These are phyloP conservation scores for Evernia prunastri DNA, from an alignment of 495 filamentous ascomycete genomes.

Conservation along the genomic window DNA sequence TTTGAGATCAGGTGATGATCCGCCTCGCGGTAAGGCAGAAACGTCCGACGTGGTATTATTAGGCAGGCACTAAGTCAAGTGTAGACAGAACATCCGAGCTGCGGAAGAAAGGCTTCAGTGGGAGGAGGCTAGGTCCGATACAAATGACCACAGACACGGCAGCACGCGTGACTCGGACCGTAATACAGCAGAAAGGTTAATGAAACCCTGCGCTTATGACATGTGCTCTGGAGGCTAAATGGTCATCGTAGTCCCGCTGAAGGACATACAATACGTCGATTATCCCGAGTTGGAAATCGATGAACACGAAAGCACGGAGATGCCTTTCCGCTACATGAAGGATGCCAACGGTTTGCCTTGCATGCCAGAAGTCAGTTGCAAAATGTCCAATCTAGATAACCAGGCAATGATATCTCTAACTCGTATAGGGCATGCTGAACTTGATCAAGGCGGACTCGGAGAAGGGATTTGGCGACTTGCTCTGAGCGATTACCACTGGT, in stretches of 20 bases:
- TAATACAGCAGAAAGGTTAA: slow-evolving; percentile 75
- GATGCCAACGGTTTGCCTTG: slow-evolving; percentile 66
- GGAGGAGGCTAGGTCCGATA: slow-evolving; percentile 79
- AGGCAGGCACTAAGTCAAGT: slow-evolving; percentile 9
- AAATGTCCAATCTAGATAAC: neutral
- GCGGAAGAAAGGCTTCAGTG: slow-evolving; percentile 83
- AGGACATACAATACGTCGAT: slow-evolving; percentile 73
- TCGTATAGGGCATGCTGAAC: slow-evolving; percentile 76
- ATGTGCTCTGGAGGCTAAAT: slow-evolving; percentile 13
- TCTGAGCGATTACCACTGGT: slow-evolving; percentile 42
- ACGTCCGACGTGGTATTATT: neutral
- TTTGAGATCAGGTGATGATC: slow-evolving; percentile 71
- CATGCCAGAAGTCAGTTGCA: slow-evolving; percentile 72
- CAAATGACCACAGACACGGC: slow-evolving; percentile 99
- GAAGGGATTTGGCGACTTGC: slow-evolving; percentile 80
- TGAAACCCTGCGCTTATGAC: slow-evolving; percentile 2
- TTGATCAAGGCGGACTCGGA: slow-evolving; percentile 91
- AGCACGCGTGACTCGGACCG: slow-evolving; percentile 83
- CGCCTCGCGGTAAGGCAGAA: slow-evolving; percentile 69
- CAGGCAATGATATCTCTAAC: slow-evolving; percentile 10
- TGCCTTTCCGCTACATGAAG: slow-evolving; percentile 95
- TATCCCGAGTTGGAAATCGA: slow-evolving; percentile 83
- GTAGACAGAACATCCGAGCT: slow-evolving; percentile 89
- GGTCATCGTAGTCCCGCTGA: slow-evolving; percentile 54
- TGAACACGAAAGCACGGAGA: slow-evolving; percentile 86